These are phyloP conservation scores for Solanum dulcamara DNA, from an alignment of 257 asterid genomes.

Conservation along the genomic window DNA sequence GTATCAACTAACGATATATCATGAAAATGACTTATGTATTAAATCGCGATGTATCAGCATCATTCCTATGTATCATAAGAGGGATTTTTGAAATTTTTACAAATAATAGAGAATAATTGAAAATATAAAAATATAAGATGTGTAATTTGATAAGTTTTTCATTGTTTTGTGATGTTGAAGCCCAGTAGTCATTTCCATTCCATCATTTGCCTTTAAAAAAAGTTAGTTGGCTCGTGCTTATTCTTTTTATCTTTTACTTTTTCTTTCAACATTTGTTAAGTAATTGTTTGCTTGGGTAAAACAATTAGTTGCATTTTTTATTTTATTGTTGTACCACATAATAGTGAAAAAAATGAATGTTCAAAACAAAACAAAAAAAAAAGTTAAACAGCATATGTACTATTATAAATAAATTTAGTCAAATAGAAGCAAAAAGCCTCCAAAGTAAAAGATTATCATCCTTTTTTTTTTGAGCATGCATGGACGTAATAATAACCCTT, in stretches of 20 bases:
- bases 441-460: not conserved
- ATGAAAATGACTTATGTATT: no score
- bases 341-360: not conserved
- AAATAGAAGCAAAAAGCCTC: not conserved
- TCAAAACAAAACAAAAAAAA: not conserved
- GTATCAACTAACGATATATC: no score
- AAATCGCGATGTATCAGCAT: no score
- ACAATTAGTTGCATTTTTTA: not conserved
- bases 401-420: not conserved
- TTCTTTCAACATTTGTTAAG: not conserved
- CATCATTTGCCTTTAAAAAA: not conserved
- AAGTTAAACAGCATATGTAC: not conserved
- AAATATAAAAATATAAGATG: no score
- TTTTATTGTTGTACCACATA: not conserved
- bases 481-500: constrained; percentile 6
- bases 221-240: not conserved
- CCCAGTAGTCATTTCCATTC: not conserved
- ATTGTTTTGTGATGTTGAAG: not conserved
- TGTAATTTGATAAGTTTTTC: no score
- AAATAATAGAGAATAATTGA: no score
- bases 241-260: not conserved
- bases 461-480: not conserved
- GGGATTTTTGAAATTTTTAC: no score
- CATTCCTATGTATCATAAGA: no score
- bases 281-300: not conserved